Evolutionary conservation across 2,329 filamentous ascomycete genomes (phyloP).

Genomic region (Ascochyta viciae-villosae): DNA sequence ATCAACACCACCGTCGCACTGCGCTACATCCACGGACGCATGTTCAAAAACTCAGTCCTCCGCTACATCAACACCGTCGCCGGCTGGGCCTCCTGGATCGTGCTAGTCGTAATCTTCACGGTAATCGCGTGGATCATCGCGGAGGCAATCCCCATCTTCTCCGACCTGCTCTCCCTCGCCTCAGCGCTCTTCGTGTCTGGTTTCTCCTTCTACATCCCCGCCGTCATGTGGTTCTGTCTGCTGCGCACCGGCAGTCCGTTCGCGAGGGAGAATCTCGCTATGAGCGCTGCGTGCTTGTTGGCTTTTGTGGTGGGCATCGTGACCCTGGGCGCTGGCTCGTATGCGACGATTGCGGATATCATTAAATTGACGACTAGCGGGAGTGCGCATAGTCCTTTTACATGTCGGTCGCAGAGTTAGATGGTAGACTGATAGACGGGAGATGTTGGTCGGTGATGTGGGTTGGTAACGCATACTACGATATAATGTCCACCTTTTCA

Average conservation of each 20-base stretch:
- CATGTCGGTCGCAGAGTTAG: constrained; percentile 15
- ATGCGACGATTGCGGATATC: constrained; percentile 22
- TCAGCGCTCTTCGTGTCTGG: constrained; percentile 22
- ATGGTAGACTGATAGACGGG: background rate
- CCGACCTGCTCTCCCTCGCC: constrained; percentile 20
- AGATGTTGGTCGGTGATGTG: too few species aligned
- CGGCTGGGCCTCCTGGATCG: constrained; percentile 20
- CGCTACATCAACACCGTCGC: constrained; percentile 22
- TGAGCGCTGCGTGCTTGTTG: constrained; percentile 15
- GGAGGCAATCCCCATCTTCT: constrained; percentile 25
- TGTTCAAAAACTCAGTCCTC: constrained; percentile 23
- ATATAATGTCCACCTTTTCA: background rate
- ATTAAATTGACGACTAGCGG: constrained; percentile 15
- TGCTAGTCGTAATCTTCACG: constrained; percentile 21
- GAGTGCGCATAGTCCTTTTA: constrained; percentile 21
- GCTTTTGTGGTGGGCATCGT: constrained; percentile 20
- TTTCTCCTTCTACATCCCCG: constrained; percentile 23
- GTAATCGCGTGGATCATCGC: constrained; percentile 23
- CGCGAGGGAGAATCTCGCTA: constrained; percentile 14
- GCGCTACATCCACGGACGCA: constrained; percentile 24
- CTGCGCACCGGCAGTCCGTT: constrained; percentile 15
- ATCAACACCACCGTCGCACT: constrained; percentile 25
- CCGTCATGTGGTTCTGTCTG: constrained; percentile 21
- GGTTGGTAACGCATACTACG: background rate
- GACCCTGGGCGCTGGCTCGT: constrained; percentile 17